Evolutionary conservation across 202 grass and related monocot species (phyloP).

Genomic region (Schoenoplectus triqueter): DNA sequence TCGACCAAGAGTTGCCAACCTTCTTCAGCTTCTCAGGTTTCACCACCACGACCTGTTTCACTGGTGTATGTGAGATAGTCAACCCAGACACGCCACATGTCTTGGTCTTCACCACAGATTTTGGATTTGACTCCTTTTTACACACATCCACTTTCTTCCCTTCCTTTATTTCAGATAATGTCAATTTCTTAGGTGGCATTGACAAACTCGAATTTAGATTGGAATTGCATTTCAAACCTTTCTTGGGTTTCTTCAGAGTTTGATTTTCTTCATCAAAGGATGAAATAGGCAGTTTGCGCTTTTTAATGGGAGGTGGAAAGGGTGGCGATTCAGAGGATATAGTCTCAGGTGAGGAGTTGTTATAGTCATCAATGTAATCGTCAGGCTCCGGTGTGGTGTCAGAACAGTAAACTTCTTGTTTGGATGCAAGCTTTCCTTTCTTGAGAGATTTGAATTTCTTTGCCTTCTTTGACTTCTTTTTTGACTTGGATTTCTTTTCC

Average conservation of each 20-base stretch:
- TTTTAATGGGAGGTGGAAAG: slow-evolving; percentile 57
- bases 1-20: slow-evolving; percentile 55
- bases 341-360: slow-evolving; percentile 66
- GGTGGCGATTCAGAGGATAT: slow-evolving; percentile 66
- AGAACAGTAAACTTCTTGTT: slow-evolving; percentile 64
- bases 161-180: slow-evolving; percentile 35
- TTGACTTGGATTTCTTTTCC: slow-evolving; percentile 62
- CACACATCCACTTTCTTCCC: slow-evolving; percentile 49
- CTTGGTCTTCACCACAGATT: slow-evolving; percentile 51
- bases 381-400: slow-evolving; percentile 60
- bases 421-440: slow-evolving; percentile 69
- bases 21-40: slow-evolving; percentile 91
- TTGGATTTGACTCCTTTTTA: slow-evolving; percentile 57
- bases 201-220: slow-evolving; percentile 46
- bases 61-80: slow-evolving; percentile 56
- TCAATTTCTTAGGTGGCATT: slow-evolving; percentile 48
- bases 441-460: slow-evolving; percentile 85
- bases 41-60: slow-evolving; percentile 82
- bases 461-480: slow-evolving; percentile 72
- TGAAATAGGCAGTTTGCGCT: slow-evolving; percentile 60
- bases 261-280: slow-evolving; percentile 63
- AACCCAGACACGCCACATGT: slow-evolving; percentile 43
- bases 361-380: slow-evolving; percentile 70
- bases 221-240: slow-evolving; percentile 53
- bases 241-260: slow-evolving; percentile 78